Base-by-base conservation (phyloP, 192 early-diverging fungal genomes). In the Backusella mclennaniae region DNA sequence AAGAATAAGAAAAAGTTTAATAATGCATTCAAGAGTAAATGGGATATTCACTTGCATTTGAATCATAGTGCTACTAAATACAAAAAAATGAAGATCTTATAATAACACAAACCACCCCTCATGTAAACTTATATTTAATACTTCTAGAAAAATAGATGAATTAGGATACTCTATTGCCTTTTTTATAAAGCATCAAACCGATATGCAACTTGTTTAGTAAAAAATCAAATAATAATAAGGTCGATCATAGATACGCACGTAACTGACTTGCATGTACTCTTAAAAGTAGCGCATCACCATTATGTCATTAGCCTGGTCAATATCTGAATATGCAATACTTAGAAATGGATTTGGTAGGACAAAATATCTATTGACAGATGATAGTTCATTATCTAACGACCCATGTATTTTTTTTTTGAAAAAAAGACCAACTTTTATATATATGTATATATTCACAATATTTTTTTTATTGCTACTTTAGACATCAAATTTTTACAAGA, bases 331-430 rank as follows among this genome's bases (percentile, higher is more conserved):
- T 53, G 0, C 21, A 53, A 53, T 53, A 21, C 52, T n/a, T 9
- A 53, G 52, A 53, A 53, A 53, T 53, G 52, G 52, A 53, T 53
- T 53, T 44, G 52, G n/a, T 21, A 53, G n/a, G 52, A 53, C 52
- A 53, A 53, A 53, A 53, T 53, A 53, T 53, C 49, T 53, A 53
- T 53, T 53, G 49, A 53, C 49, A 53, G 49, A 53, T 53, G 49
- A 53, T 21, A 21, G 49, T 53, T 53, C 49, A 53, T 53, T 53
- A 53, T 53, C 7, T 53, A 53, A 53, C 19, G 49, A 52, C 49
- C n/a, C 17, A n/a, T 52, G 6, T 52, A n/a, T 53, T 49, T 49
- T 19, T 17, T 49, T 41, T 44, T 44, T 44, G 14, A 14, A 15
- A 42, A 42, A 42, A 42, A 42, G 14, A 42, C 41, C 49, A 52